These are phyloP conservation scores for Capsicum rhomboideum DNA, from an alignment of 257 asterid genomes.

Conservation along the genomic window DNA sequence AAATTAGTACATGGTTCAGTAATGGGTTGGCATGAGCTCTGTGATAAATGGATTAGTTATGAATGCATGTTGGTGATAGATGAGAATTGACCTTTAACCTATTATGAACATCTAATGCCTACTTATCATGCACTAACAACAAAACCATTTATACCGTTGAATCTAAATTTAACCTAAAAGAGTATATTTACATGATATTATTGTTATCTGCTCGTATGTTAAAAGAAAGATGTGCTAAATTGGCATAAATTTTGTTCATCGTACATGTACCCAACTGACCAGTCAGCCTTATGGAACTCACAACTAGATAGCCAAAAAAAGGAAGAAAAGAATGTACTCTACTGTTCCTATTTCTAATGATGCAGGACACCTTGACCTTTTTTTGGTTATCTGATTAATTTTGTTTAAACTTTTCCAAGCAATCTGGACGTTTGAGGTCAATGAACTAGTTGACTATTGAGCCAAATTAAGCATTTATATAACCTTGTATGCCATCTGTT, in stretches of 20 bases:
- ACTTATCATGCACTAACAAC: background rate
- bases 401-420: background rate
- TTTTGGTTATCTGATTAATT: background rate
- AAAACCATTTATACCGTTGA: background rate
- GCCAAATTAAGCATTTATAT: background rate
- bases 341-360: background rate
- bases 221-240: background rate
- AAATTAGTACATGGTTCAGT: background rate
- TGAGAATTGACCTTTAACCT: background rate
- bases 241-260: background rate
- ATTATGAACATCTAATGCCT: background rate
- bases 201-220: background rate
- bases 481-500: background rate
- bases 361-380: background rate
- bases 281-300: background rate
- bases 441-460: background rate
- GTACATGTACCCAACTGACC: background rate
- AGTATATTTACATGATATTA: background rate
- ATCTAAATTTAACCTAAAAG: background rate
- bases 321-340: background rate
- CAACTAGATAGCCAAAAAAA: background rate
- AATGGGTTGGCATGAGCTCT: background rate
- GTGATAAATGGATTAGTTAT: background rate
- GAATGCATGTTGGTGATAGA: background rate
- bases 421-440: background rate